Evolutionary conservation across 352 stramenopile genomes (phyloP).

Genomic region (Ophiocytium majus): DNA sequence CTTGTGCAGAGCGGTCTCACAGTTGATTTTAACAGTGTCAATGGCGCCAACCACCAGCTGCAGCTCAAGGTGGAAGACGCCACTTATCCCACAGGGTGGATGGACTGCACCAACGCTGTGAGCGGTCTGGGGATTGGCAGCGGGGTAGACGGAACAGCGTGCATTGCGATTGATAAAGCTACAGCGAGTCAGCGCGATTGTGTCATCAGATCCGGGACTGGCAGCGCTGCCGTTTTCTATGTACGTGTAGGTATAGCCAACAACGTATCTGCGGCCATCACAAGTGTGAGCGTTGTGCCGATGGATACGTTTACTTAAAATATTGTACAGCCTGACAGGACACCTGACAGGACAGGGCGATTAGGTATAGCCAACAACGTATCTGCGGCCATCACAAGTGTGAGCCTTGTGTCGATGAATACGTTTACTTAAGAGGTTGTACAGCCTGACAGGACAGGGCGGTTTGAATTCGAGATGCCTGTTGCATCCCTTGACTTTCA

Average conservation of each 20-base stretch:
- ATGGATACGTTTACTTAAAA: background rate
- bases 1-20: background rate
- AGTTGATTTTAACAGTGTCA: background rate
- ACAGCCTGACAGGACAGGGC: too few relatives aligned
- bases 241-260: background rate
- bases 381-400: background rate
- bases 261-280: background rate
- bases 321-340: too few relatives aligned
- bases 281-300: background rate
- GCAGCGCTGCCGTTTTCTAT: background rate
- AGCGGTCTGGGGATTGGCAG: background rate
- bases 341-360: too few relatives aligned
- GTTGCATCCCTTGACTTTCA: too few relatives aligned
- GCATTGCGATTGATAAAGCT: background rate
- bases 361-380: background rate
- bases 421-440: background rate
- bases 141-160: background rate
- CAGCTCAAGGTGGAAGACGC: background rate
- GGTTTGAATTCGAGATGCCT: too few relatives aligned
- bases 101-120: background rate
- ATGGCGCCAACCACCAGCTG: background rate
- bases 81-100: background rate
- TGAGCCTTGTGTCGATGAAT: background rate
- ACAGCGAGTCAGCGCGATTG: background rate
- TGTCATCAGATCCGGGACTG: background rate